These are phyloP conservation scores for Narthecium ossifragum DNA, from an alignment of 106 monocot species.

Conservation along the genomic window DNA sequence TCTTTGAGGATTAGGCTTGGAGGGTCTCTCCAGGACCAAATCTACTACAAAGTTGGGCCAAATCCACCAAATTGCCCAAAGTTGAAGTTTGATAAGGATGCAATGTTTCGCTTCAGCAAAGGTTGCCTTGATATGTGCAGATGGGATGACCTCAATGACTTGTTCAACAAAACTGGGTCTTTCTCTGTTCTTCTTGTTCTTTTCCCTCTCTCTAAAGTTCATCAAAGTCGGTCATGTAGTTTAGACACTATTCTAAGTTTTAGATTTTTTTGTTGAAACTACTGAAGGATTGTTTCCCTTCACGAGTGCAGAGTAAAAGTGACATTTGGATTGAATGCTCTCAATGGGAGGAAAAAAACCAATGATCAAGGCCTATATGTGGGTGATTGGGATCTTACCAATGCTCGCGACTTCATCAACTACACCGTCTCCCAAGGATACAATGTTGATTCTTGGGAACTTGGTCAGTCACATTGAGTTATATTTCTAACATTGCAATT, in stretches of 20 bases:
- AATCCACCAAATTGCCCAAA: not conserved
- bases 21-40: conserved; percentile 53
- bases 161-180: conserved; percentile 31
- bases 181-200: not conserved
- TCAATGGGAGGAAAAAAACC: conserved; percentile 15
- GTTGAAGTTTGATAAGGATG: conserved; percentile 1
- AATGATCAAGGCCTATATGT: not conserved
- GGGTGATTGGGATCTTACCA: conserved; percentile 38
- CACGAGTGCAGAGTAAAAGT: conserved; percentile 27
- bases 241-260: too few species aligned
- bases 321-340: conserved; percentile 47
- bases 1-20: conserved; percentile 38
- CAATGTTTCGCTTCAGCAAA: conserved; percentile 29
- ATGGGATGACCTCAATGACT: conserved; percentile 39
- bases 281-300: not conserved
- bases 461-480: conserved; percentile 15
- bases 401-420: conserved; percentile 39
- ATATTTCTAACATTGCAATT: too few species aligned
- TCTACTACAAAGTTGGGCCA: conserved; percentile 21
- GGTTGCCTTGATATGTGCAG: conserved; percentile 43
- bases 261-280: too few species aligned
- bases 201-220: not conserved
- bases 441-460: conserved; percentile 41
- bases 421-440: conserved; percentile 31
- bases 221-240: too few species aligned